Percentiles rank a stretch among this genome's conserved stretches.
These are phyloP conservation scores for Parietaria judaica DNA, from an alignment of 306 rosid genomes.

Conservation along the genomic window DNA sequence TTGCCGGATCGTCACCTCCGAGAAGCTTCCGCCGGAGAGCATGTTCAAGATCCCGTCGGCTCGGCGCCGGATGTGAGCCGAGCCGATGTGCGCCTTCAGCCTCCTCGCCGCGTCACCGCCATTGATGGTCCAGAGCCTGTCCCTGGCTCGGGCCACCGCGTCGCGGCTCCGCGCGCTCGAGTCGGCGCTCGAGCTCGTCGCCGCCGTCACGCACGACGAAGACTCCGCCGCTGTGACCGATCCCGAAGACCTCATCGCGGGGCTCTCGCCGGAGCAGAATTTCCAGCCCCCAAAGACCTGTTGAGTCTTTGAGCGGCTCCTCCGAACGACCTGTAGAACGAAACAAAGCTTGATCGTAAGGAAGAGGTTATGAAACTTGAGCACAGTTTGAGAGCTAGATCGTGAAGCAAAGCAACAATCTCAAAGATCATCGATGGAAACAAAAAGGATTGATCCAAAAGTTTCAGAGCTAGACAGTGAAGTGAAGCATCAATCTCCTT, in stretches of 20 bases:
- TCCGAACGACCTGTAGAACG: slow-evolving; percentile 46
- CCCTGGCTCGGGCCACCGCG: slow-evolving; percentile 20
- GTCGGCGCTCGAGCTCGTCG: slow-evolving; percentile 29
- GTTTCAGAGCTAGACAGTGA: too few species aligned
- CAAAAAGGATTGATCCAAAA: too few species aligned
- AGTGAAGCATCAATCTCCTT: too few species aligned
- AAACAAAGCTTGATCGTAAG: too few species aligned
- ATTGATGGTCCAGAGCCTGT: slow-evolving; percentile 4
- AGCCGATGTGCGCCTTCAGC: slow-evolving; percentile 17
- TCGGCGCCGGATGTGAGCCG: slow-evolving; percentile 45
- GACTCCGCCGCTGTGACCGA: slow-evolving; percentile 43
- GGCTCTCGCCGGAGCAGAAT: slow-evolving; percentile 9
- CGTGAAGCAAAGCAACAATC: neutral
- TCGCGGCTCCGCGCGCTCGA: slow-evolving; percentile 48
- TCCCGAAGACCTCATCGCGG: slow-evolving; percentile 20
- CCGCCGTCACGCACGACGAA: slow-evolving; percentile 54
- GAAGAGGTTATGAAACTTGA: neutral
- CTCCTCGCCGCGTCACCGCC: slow-evolving; percentile 13
- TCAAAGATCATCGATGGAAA: too few species aligned
- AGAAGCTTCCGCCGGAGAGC: slow-evolving; percentile 50
- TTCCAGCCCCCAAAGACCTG: slow-evolving; percentile 28
- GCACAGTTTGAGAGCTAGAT: neutral
- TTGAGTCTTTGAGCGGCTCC: slow-evolving; percentile 52
- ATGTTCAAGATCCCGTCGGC: slow-evolving; percentile 63
- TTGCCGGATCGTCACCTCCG: slow-evolving; percentile 74